A percentile compares a stretch with the other conserved stretches of the same genome.
phyloP scores from a whole-genome alignment of 2,329 filamentous ascomycete genomes.

The Aureobasidium sp. region DNA sequence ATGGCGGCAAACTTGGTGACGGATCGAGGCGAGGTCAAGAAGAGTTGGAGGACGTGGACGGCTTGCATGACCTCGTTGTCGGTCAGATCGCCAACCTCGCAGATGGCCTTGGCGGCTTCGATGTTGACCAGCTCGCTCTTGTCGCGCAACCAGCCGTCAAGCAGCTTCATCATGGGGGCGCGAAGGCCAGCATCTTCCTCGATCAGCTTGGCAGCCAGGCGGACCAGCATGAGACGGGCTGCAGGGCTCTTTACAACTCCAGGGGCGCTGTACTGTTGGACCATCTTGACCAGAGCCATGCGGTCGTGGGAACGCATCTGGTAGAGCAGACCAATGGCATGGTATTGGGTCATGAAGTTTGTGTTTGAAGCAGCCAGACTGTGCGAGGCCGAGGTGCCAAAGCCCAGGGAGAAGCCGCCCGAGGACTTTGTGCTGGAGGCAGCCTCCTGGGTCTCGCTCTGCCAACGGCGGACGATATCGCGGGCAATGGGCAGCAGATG shows the following conservation, averaged over 20 bases:
- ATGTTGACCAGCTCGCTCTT: conserved; percentile 99
- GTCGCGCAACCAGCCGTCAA: conserved; percentile 93
- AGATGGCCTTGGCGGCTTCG: conserved; percentile 96
- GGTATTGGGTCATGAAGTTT: conserved; percentile 97
- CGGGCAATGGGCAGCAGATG: conserved; percentile 93
- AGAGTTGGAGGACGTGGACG: conserved; percentile 90
- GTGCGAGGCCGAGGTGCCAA: conserved; percentile 70
- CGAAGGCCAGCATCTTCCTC: conserved; percentile 85
- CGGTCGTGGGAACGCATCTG: conserved; percentile 96
- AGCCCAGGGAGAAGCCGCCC: conserved; percentile 83
- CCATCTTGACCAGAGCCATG: conserved; percentile 99
- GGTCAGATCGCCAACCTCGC: conserved; percentile 86
- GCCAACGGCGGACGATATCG: conserved; percentile 94
- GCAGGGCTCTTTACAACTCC: conserved; percentile 93
- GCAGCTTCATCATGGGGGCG: conserved; percentile 93
- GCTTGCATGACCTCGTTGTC: conserved; percentile 88
- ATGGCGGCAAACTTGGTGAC: conserved; percentile 98
- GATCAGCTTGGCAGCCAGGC: conserved; percentile 85
- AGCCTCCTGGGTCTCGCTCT: conserved; percentile 96
- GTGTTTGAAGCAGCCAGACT: conserved; percentile 69
- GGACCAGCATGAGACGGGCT: conserved; percentile 84
- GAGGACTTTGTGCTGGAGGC: conserved; percentile 84
- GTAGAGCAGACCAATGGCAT: conserved; percentile 93
- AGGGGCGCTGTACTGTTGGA: conserved; percentile 92
- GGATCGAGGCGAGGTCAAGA: conserved; percentile 88